These are phyloP conservation scores for Xylaria polymorpha DNA, from an alignment of 2,329 filamentous ascomycete species.

Conservation along the genomic window DNA sequence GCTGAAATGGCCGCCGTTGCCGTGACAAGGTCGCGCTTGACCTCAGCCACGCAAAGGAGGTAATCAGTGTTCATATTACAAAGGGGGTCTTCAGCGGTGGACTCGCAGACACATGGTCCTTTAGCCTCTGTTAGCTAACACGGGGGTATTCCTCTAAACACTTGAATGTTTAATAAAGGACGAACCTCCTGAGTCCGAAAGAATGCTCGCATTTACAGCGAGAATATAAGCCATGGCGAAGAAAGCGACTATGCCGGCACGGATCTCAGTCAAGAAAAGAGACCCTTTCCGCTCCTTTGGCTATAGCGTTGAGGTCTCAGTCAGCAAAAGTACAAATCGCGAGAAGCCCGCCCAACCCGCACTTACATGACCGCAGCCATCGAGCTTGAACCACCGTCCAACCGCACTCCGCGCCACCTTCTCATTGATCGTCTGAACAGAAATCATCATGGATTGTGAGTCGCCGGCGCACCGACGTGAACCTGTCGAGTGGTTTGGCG, in stretches of 20 bases:
- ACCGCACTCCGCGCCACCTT: slow-evolving; percentile 68
- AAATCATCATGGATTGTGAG: slow-evolving; percentile 24
- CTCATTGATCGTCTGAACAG: slow-evolving; percentile 32
- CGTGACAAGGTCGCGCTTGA: slow-evolving; percentile 84
- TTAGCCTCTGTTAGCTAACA: slow-evolving; percentile 68
- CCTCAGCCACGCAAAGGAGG: slow-evolving; percentile 68
- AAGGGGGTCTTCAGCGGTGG: slow-evolving; percentile 60
- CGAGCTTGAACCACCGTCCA: slow-evolving; percentile 81
- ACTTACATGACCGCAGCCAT: slow-evolving; percentile 84
- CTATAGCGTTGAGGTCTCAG: slow-evolving; percentile 54
- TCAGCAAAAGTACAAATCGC: slow-evolving; percentile 24
- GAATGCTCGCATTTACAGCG: slow-evolving; percentile 49
- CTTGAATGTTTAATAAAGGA: slow-evolving; percentile 57
- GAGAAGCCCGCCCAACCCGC: not conserved
- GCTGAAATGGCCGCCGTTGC: slow-evolving; percentile 86
- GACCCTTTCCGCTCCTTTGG: slow-evolving; percentile 78
- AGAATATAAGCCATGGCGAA: slow-evolving; percentile 71
- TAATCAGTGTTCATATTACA: slow-evolving; percentile 70
- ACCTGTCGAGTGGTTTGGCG: slow-evolving; percentile 24
- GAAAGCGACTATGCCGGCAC: slow-evolving; percentile 81
- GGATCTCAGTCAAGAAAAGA: slow-evolving; percentile 84
- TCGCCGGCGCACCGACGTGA: slow-evolving; percentile 29
- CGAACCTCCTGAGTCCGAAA: slow-evolving; percentile 48
- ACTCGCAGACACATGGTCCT: slow-evolving; percentile 80
- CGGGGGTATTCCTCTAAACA: not conserved